Percentiles rank a stretch among this genome's conserved stretches.
Conservation (phyloP, 805 yeast species). For the Jamesozyma rosinii region DNA sequence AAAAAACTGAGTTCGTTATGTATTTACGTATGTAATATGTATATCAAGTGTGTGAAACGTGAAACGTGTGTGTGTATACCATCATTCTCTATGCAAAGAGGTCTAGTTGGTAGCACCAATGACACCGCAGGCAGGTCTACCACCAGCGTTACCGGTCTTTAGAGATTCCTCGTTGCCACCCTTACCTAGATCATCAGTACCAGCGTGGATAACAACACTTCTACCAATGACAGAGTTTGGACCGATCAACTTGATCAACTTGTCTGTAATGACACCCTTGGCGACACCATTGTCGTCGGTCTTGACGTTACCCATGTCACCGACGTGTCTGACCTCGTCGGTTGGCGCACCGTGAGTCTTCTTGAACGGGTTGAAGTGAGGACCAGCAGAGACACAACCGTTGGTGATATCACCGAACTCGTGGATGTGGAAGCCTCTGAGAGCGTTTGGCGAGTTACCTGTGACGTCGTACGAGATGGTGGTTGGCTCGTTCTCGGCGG, state of each 20-base stretch:
- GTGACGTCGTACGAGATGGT: slow-evolving; percentile 78
- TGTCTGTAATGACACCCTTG: slow-evolving; percentile 78
- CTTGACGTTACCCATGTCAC: slow-evolving; percentile 91
- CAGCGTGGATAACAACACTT: slow-evolving; percentile 90
- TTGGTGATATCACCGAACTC: slow-evolving; percentile 93
- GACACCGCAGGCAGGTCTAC: slow-evolving; percentile 97
- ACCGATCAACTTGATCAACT: slow-evolving; percentile 71
- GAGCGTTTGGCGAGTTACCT: slow-evolving; percentile 82
- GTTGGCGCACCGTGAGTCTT: slow-evolving; percentile 90
- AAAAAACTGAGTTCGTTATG: not conserved
- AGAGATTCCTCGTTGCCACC: slow-evolving; percentile 86
- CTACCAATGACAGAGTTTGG: slow-evolving; percentile 85
- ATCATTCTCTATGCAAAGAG: no score
- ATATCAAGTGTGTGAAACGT: no score
- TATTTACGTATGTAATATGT: no score
- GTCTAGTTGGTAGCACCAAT: slow-evolving; percentile 49
- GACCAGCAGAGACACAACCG: slow-evolving; percentile 98
- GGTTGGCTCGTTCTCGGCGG: slow-evolving; percentile 70
- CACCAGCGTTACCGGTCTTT: slow-evolving; percentile 97
- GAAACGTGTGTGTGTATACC: not conserved
- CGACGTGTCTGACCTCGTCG: slow-evolving; percentile 41
- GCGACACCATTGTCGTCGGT: slow-evolving; percentile 87
- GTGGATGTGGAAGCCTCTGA: slow-evolving; percentile 96
- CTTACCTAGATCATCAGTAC: slow-evolving; percentile 88
- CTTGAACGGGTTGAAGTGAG: slow-evolving; percentile 88